Conservation (phyloP, 75 land plant species). For the Isoetes taiwanensis region DNA sequence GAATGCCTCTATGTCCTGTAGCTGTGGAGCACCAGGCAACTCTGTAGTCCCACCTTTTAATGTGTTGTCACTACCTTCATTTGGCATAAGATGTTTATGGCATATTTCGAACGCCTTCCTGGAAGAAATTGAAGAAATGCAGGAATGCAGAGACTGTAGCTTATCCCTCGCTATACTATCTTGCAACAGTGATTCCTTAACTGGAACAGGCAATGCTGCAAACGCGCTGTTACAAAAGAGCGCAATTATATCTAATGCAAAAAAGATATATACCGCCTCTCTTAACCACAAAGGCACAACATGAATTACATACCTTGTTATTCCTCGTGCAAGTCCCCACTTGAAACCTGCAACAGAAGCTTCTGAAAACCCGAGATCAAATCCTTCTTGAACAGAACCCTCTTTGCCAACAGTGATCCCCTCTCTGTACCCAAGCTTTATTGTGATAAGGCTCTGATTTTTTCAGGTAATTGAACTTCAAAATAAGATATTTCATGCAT, state of each 20-base stretch:
- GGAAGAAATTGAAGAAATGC: conserved; percentile 25
- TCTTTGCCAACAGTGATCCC: conserved; percentile 48
- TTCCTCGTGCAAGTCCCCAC: conserved; percentile 49
- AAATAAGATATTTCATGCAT: no score
- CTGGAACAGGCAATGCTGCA: conserved; percentile 27
- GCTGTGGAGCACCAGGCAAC: no score
- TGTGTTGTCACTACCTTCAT: no score
- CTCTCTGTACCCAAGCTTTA: conserved; percentile 47
- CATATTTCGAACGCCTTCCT: conserved; percentile 38
- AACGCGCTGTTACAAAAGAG: conserved; percentile 17
- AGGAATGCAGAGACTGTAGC: conserved; percentile 22
- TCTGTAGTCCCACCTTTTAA: no score
- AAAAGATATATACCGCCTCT: neutral
- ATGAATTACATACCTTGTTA: conserved; percentile 25
- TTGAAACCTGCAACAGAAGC: conserved; percentile 37
- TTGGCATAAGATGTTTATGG: no score
- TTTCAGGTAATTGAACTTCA: no score
- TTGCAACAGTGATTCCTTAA: conserved; percentile 25
- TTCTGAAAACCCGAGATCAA: conserved; percentile 41
- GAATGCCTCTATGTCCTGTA: no score
- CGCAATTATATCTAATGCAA: neutral
- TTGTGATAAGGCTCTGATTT: no score
- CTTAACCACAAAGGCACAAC: neutral
- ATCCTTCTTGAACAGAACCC: conserved; percentile 46
- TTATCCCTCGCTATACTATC: conserved; percentile 10